These are phyloP conservation scores for Fusarium coffeatum DNA, from an alignment of 2,329 filamentous ascomycete species.

Conservation along the genomic window DNA sequence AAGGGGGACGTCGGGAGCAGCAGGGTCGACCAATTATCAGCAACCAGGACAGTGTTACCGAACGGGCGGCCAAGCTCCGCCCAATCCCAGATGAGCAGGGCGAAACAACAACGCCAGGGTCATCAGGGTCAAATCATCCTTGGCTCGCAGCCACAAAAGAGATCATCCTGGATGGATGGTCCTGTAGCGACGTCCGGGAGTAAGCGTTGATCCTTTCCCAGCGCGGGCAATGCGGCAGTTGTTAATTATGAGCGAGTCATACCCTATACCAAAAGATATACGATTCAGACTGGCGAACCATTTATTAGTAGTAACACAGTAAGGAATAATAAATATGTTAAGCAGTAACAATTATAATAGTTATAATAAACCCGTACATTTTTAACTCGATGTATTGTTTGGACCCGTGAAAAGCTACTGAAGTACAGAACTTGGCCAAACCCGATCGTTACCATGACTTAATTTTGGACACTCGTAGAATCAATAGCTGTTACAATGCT, in stretches of 20 bases:
- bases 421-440: too few species aligned
- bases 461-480: too few species aligned
- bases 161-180: not conserved
- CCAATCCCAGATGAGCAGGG: not conserved
- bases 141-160: not conserved
- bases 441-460: too few species aligned
- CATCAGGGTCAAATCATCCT: not conserved
- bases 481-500: not conserved
- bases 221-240: too few species aligned
- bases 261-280: not conserved
- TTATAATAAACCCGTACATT: too few species aligned
- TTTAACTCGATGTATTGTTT: too few species aligned
- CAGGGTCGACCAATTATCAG: not conserved
- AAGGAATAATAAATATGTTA: not conserved
- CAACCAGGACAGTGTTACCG: not conserved
- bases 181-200: not conserved
- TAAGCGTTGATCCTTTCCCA: too few species aligned
- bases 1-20: not conserved
- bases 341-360: not conserved
- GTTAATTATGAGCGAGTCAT: too few species aligned
- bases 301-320: not conserved
- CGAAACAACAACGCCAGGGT: not conserved
- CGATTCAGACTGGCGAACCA: not conserved
- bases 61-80: not conserved
- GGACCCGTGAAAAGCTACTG: too few species aligned